Percentiles rank a stretch among this genome's conserved stretches.
phyloP scores from a whole-genome alignment of 805 yeast genomes.

The Spathaspora sp. region DNA sequence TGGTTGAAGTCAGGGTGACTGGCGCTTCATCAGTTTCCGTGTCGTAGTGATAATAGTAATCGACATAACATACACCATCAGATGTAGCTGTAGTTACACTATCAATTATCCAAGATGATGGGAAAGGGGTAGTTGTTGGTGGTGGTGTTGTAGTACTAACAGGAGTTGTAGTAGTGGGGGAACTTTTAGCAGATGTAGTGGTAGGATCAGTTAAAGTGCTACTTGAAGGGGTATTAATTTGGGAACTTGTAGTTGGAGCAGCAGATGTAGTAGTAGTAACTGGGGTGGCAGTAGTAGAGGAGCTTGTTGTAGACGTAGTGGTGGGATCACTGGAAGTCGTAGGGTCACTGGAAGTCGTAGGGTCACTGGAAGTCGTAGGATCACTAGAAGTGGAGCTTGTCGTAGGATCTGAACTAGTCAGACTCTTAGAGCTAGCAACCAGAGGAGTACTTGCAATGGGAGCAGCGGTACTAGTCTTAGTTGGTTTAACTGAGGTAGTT shows the following conservation, averaged over 20 bases:
- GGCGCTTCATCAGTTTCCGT: constrained; percentile 29
- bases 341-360: not conserved
- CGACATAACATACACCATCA: constrained; percentile 31
- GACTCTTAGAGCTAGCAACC: not conserved
- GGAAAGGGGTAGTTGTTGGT: not conserved
- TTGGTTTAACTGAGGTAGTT: constrained; percentile 14
- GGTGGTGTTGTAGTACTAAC: constrained; percentile 6
- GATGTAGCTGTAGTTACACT: constrained; percentile 26
- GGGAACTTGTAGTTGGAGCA: constrained; percentile 11
- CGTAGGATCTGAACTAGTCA: not conserved
- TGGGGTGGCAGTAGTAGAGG: constrained; percentile 11
- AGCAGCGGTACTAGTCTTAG: constrained; percentile 3
- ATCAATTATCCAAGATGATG: constrained; percentile 29
- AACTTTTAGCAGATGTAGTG: constrained; percentile 4
- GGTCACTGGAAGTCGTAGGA: not conserved
- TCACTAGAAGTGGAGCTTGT: not conserved
- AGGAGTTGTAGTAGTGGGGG: constrained; percentile 7
- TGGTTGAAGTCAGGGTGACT: constrained; percentile 35
- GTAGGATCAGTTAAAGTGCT: not conserved
- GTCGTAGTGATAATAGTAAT: constrained; percentile 33
- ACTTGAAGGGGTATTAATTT: constrained; percentile 4
- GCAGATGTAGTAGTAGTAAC: constrained; percentile 1
- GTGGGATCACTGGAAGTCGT: not conserved
- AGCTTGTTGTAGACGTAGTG: not conserved
- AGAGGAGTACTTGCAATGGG: constrained; percentile 5